Conservation (phyloP, 2,329 filamentous ascomycete species). For the Lasiodiplodia theobromae region DNA sequence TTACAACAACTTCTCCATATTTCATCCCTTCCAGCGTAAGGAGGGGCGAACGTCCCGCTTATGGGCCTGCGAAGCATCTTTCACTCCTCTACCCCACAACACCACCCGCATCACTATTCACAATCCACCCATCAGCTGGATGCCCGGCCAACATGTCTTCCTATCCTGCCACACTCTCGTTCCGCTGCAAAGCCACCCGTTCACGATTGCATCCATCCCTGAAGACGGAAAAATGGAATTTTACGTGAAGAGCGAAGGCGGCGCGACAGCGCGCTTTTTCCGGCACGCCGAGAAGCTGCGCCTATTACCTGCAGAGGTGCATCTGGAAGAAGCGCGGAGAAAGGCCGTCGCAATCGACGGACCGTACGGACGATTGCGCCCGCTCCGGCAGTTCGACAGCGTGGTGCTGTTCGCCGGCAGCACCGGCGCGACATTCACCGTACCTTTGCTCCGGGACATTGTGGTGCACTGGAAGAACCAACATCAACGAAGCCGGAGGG, state of each 20-base stretch:
- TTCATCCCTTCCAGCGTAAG: conserved; percentile 46
- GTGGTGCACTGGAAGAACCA: conserved; percentile 54
- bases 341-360: conserved; percentile 60
- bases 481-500: background rate
- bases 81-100: conserved; percentile 58
- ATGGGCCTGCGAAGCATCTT: conserved; percentile 49
- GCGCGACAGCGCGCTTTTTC: conserved; percentile 60
- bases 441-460: conserved; percentile 65
- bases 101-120: conserved; percentile 64
- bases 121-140: conserved; percentile 65
- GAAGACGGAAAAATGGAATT: conserved; percentile 64
- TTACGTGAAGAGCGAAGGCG: conserved; percentile 61
- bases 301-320: conserved; percentile 31
- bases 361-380: conserved; percentile 60
- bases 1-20: conserved; percentile 50
- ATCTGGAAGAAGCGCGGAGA: conserved; percentile 31
- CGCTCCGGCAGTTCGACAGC: conserved; percentile 66
- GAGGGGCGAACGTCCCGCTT: conserved; percentile 40
- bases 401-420: conserved; percentile 66
- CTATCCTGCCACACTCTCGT: conserved; percentile 64
- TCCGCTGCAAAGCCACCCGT: conserved; percentile 69
- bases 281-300: conserved; percentile 55
- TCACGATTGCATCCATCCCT: conserved; percentile 67
- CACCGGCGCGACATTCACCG: conserved; percentile 65
- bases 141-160: conserved; percentile 69